A percentile compares a stretch with the other conserved stretches of the same genome.
These are phyloP conservation scores for Corymbia citriodora DNA, from an alignment of 441 rosid genomes.

Conservation along the genomic window DNA sequence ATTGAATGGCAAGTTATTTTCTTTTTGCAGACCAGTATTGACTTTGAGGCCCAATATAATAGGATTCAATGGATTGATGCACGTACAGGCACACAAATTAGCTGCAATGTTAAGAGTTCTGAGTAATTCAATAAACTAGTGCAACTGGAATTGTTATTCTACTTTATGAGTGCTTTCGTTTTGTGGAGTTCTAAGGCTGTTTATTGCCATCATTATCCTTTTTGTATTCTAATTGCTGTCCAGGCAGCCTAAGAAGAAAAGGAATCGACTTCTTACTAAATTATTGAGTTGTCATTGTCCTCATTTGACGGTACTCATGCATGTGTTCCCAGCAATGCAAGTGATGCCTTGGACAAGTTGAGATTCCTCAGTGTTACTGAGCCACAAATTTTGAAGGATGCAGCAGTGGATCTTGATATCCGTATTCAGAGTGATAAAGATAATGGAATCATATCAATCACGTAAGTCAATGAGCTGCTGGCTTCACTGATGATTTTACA, in stretches of 20 bases:
- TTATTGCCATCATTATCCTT: not conserved
- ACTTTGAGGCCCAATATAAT: not conserved
- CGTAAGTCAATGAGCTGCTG: conserved; percentile 26
- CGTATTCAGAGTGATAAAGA: conserved; percentile 83
- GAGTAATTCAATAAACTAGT: not conserved
- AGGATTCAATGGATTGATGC: not conserved
- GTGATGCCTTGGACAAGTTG: conserved; percentile 94
- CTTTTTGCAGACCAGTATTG: not conserved
- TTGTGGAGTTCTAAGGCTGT: not conserved
- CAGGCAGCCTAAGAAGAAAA: not conserved
- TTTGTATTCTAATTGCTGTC: not conserved
- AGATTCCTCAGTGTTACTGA: conserved; percentile 82
- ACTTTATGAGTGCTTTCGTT: not conserved
- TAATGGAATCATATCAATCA: conserved; percentile 71
- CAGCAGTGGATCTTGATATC: conserved; percentile 58
- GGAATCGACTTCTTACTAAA: not conserved
- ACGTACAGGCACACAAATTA: not conserved
- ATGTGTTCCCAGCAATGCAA: conserved; percentile 64
- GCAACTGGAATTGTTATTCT: not conserved
- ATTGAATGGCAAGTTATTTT: not conserved
- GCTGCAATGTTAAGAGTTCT: not conserved
- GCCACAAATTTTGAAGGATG: conserved; percentile 66
- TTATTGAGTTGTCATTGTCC: not conserved
- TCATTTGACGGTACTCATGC: not conserved
- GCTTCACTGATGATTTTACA: not conserved